Evolutionary conservation across 2,329 filamentous ascomycete species (phyloP), one percentile per base, ranked within the genome.

Genomic region (Exophiala xenobiotica): DNA sequence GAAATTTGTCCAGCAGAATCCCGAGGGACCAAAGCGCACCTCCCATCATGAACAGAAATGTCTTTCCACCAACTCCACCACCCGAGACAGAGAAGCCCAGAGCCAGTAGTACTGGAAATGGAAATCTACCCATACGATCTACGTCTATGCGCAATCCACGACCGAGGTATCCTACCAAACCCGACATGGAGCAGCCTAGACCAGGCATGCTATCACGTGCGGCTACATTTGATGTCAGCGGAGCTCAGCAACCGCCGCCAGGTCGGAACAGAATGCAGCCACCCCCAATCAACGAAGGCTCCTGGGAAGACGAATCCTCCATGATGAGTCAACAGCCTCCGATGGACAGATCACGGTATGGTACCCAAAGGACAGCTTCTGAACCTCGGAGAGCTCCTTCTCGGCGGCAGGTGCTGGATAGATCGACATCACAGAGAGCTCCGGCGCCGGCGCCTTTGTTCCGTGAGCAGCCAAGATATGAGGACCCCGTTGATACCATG

Each of bases 51-150:
- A 82, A 81, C 66, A 84, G 90, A 63, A 88, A 88, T 63, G 81
- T 92, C 57, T 96, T 97, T 74, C 93, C 93, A 14, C 93, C 93
- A n/a, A 97, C 93, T n/a, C 93, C 93, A 33, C 93, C 93, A 5
- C 93, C 93, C 4, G 93, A 99, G 75, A 81, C 82, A 56, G 90
- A 96, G 61, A 86, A 85, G 63, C 70, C 61, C 11, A 53, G 55
- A 7, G 29, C 43, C 7, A 42, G 51, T 46, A 61, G 58, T 37
- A 56, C 54, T 22, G 57, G 51, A 31, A 53, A 56, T 59, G 56
- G 54, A 53, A 70, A 63, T 62, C 69, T 64, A 54, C 73, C 65
- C 67, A 70, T 64, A 60, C 72, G 79, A 46, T 71, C 75, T 18
- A 71, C 74, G 20, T 79, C 77, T 41, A 71, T 76, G 58, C 70